Base-by-base conservation (phyloP, 345 rosid genomes). In the Rhizophora apiculata region DNA sequence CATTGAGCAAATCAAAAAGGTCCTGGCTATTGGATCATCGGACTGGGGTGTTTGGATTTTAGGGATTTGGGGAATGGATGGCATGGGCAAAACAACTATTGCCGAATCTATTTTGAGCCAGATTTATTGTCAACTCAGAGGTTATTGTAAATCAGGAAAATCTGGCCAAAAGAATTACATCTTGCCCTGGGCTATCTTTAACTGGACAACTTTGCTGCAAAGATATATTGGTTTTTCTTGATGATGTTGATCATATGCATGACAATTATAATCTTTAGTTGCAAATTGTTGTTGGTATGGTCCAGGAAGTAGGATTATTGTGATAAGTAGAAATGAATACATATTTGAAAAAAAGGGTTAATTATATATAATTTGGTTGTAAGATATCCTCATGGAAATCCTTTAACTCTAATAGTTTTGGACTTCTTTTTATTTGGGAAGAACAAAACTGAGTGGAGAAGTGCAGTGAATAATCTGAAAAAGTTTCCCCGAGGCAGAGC, bases 41-140 rank as follows among this genome's bases (percentile, higher is more conserved):
- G 24, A 24, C 24, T 24, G 24, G 24, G 32, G 67, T 30, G 63
- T 74, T n/a, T 20, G 39, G 6, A 21, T 31, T 15, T 16, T 68
- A 21, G 72, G 72, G 29, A 74, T 74, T 26, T 74, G 72, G 77
- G 77, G 77, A 1, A 62, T 67, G 67, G 72, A 72, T 5, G 72
- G 70, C 2, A 65, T 65, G 5, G 70, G 76, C 10, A 72, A 65
- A 48, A 72, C 70, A 32, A 59, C 70, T n/a, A 49, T 61, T 26
- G 77, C 68, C 62, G 27, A 39, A 62, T 58, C 56, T 22, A 46
- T 68, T 39, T 67, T 52, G 8, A 11, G 24, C 11, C 21, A 37
- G 4, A 26, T 74, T 15, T 26, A 49, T 6, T 0, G 19, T n/a
- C 46, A 74, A 51, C 68, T 61, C 9, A 68, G 62, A 19, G 68